These are phyloP conservation scores for Fusarium secorum DNA, from an alignment of 2,329 filamentous ascomycete species.

Conservation along the genomic window DNA sequence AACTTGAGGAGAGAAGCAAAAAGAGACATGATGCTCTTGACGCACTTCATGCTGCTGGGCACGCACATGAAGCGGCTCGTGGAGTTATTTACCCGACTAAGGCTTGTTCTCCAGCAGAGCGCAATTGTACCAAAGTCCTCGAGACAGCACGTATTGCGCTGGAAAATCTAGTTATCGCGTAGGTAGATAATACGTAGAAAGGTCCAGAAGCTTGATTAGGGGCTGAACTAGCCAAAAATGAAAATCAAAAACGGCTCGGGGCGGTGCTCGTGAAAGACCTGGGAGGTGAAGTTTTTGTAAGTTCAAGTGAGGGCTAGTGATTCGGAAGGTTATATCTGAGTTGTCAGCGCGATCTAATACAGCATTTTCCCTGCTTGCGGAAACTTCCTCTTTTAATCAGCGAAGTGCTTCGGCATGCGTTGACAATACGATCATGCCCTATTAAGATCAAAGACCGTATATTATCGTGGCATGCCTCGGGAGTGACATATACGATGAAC, in stretches of 20 bases:
- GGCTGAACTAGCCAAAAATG: background rate
- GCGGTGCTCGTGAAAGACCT: background rate
- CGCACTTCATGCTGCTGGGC: slow-evolving; percentile 51
- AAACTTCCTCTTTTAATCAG: too few relatives aligned
- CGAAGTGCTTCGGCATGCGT: background rate
- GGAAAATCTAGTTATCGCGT: slow-evolving; percentile 63
- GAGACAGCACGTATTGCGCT: slow-evolving; percentile 63
- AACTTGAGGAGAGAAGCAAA: slow-evolving; percentile 60
- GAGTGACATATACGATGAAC: background rate
- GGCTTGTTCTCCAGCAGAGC: slow-evolving; percentile 45
- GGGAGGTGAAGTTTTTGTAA: background rate
- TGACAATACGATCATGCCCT: background rate
- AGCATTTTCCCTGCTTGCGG: background rate
- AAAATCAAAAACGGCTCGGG: background rate
- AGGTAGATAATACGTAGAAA: background rate
- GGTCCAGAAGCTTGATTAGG: background rate
- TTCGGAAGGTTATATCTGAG: background rate
- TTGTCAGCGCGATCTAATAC: background rate
- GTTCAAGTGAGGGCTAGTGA: background rate
- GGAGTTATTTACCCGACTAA: slow-evolving; percentile 39
- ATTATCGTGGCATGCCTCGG: too few relatives aligned
- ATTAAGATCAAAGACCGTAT: background rate
- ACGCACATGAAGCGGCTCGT: slow-evolving; percentile 37
- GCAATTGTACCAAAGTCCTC: slow-evolving; percentile 60
- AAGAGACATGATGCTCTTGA: slow-evolving; percentile 61